phyloP scores from a whole-genome alignment of 768 basidiomycete species.

The Pleurotus ostreatus region DNA sequence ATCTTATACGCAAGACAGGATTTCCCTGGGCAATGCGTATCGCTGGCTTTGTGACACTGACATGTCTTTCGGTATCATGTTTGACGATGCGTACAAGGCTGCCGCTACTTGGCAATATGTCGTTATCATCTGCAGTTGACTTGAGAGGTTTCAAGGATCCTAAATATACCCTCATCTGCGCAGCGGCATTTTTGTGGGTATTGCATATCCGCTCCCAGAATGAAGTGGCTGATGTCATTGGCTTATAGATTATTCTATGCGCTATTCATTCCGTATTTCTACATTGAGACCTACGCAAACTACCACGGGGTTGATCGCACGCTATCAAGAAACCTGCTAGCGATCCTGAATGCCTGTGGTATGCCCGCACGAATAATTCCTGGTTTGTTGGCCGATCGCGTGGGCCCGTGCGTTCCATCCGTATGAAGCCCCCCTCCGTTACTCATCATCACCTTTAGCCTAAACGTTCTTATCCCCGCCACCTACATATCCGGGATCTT shows the following conservation, averaged over 20 bases:
- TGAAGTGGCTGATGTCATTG: neutral
- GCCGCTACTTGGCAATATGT: slow-evolving; percentile 17
- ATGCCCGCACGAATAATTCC: slow-evolving; percentile 22
- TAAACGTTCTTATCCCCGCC: slow-evolving; percentile 22
- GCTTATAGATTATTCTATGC: slow-evolving; percentile 22
- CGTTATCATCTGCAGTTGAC: slow-evolving; percentile 18
- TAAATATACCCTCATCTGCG: slow-evolving; percentile 15
- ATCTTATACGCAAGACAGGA: slow-evolving; percentile 13
- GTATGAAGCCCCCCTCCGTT: neutral
- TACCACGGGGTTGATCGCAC: slow-evolving; percentile 17
- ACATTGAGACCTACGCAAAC: slow-evolving; percentile 25
- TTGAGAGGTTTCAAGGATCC: slow-evolving; percentile 21
- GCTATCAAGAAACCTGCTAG: slow-evolving; percentile 21
- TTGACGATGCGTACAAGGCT: slow-evolving; percentile 22
- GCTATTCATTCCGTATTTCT: slow-evolving; percentile 30
- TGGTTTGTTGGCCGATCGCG: slow-evolving; percentile 23
- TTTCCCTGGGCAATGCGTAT: slow-evolving; percentile 26
- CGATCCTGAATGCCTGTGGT: slow-evolving; percentile 26
- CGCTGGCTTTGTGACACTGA: slow-evolving; percentile 22
- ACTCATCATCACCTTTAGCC: slow-evolving; percentile 11
- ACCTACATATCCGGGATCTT: slow-evolving; percentile 19
- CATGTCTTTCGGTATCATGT: slow-evolving; percentile 18
- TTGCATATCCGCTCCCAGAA: neutral
- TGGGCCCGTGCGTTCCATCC: slow-evolving; percentile 17
- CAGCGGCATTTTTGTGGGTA: slow-evolving; percentile 19